Percentiles rank a stretch among this genome's conserved stretches.
These are phyloP conservation scores for Saprolegnia parasitica DNA, from an alignment of 352 stramenopile genomes.

Conservation along the genomic window DNA sequence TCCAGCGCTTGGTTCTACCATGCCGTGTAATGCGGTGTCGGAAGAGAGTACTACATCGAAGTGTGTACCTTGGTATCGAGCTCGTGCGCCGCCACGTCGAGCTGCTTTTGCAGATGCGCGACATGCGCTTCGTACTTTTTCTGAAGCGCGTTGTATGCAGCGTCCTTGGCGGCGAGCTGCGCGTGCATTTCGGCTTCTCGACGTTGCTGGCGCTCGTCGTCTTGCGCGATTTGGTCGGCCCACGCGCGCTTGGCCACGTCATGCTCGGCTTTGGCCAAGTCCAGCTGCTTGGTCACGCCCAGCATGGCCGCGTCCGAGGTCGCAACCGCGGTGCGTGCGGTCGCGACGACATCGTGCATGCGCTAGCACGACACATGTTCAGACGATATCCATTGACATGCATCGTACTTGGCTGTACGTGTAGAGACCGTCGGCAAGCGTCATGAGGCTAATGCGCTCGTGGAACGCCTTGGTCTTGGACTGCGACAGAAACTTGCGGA, in stretches of 20 bases:
- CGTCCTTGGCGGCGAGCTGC: conserved; percentile 34
- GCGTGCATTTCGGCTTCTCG: conserved; percentile 20
- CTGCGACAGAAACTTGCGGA: conserved; percentile 45
- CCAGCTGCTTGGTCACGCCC: conserved; percentile 12
- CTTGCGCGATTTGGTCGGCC: neutral
- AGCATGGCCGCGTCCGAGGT: conserved; percentile 5
- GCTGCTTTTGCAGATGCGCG: conserved; percentile 53
- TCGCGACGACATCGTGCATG: conserved; percentile 13
- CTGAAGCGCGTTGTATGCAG: neutral
- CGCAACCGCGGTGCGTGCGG: neutral
- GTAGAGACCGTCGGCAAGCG: conserved; percentile 58
- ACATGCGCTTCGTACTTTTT: conserved; percentile 14
- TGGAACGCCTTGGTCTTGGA: conserved; percentile 59
- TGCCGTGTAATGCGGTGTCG: too few relatives aligned
- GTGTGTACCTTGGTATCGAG: conserved; percentile 58
- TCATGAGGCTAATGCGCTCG: conserved; percentile 34
- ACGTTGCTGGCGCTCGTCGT: conserved; percentile 6
- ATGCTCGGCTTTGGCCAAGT: neutral
- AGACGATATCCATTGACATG: neutral
- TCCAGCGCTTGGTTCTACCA: conserved; percentile 37
- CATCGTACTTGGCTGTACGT: conserved; percentile 28
- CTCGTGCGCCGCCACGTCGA: conserved; percentile 53
- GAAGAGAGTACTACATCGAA: too few relatives aligned
- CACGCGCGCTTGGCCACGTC: neutral
- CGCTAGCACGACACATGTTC: conserved; percentile 5